Evolutionary conservation across 257 asterid species (phyloP), one percentile per base, ranked within the genome.

Genomic region (Solanum gracilifrons): DNA sequence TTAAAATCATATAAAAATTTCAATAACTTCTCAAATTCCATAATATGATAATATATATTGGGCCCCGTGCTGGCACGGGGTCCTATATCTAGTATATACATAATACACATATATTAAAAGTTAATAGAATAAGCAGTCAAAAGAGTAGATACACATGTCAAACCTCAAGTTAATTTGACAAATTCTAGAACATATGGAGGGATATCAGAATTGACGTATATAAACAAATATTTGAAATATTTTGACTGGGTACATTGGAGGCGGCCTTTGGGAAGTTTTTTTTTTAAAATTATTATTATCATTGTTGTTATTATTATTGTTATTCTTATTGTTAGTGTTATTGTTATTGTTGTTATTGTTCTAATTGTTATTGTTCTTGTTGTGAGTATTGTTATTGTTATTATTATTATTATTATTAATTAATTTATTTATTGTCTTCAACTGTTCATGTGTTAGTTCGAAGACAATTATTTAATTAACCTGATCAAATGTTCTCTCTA

Each of bases 261-360:
- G 85, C 66, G 85, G 66, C 85, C 84, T 8, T 8, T 43, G n/a
- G n/a, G 4, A 77, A n/a, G 62, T 51, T 5, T 51, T 16, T 51
- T 51, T 15, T 15, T n/a, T n/a, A n/a, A n/a, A n/a, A n/a, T 75
- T 75, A 36, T n/a, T n/a, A n/a, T n/a, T n/a, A n/a, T n/a, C n/a
- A n/a, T n/a, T n/a, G n/a, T n/a, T 37, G 1, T 8, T 37, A 2
- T 39, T 39, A 0, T 10, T 39, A 3, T 10, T 41, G 0, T 41
- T 41, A 0, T 41, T 11, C 0, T 11, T 39, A 2, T 1, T 41
- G 0, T 41, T 41, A 0, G 3, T 3, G 0, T 11, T 41, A 0
- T 41, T 41, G 0, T 41, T 41, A 4, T 33, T 33, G 5, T 4
- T 33, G 1, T 33, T 33, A 33, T 33, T 32, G 5, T 3, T 33